Percentiles rank a stretch among this genome's conserved stretches.
Conservation (phyloP, 768 basidiomycete species). For the Amanita pallidorosea region DNA sequence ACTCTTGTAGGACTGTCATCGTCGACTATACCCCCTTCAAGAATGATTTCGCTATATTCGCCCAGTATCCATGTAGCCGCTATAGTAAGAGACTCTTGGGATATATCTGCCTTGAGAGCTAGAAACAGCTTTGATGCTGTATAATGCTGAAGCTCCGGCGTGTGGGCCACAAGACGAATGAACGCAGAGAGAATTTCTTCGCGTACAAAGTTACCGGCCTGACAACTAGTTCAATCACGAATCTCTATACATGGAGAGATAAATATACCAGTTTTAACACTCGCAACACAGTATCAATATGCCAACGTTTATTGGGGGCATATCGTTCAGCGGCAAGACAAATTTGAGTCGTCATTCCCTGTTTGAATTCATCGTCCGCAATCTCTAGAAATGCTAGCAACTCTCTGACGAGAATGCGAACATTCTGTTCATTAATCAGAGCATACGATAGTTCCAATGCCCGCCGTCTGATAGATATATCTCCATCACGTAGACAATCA, state of each 20-base stretch:
- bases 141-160: constrained; percentile 93
- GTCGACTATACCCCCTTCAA: constrained; percentile 76
- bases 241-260: neutral
- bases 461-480: constrained; percentile 94
- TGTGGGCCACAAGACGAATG: constrained; percentile 92
- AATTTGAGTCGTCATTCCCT: constrained; percentile 96
- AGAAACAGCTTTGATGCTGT: constrained; percentile 86
- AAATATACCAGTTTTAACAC: constrained; percentile 76
- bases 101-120: constrained; percentile 83
- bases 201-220: constrained; percentile 97
- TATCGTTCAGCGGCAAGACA: constrained; percentile 92
- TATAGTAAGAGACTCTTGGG: constrained; percentile 91
- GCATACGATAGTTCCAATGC: constrained; percentile 97
- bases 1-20: constrained; percentile 64
- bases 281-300: constrained; percentile 93
- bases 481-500: constrained; percentile 98
- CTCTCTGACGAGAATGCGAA: constrained; percentile 86
- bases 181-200: constrained; percentile 95
- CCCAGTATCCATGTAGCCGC: constrained; percentile 94
- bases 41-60: constrained; percentile 85
- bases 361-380: constrained; percentile 98
- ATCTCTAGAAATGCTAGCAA: constrained; percentile 94
- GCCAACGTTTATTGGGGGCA: constrained; percentile 97
- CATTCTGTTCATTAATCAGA: constrained; percentile 90
- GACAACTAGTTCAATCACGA: neutral